Base-by-base conservation (phyloP, 2,329 filamentous ascomycete species). In the Penicillium sp. region DNA sequence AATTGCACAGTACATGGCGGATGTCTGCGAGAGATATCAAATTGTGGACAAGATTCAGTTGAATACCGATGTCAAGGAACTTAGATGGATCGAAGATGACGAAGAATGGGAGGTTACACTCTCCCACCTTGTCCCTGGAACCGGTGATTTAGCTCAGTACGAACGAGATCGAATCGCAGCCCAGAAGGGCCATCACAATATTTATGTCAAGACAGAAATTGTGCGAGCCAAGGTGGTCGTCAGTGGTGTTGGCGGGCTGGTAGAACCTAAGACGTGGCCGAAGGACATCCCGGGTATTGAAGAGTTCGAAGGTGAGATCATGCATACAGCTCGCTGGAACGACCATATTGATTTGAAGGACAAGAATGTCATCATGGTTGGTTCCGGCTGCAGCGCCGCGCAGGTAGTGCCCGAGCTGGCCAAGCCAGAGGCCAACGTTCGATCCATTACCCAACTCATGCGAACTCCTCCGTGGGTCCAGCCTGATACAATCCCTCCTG, bases 371-470 rank as follows among this genome's bases (percentile, higher is more conserved):
- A 74, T 86, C 10, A 80, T 86, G 10, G 68, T 86, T 45, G 84
- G 83, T 5, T 84, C 82, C 2, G 84, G 84, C 13, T 86, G 83
- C 65, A 82, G 78, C 62, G 82, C 83, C 3, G 80, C 81, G 15
- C 84, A 86, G 61, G 77, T 86, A 25, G 78, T 86, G 8, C 83
- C 84, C 1, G 66, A 73, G 38, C 71, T 86, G 6, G 76, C 76
- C 3, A 75, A 80, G 42, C 75, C 75, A 23, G 76, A 78, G 10
- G 77, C 76, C 60, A 79, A 78, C 23, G 82, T 79, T 33, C 84
- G 81, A 65, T 81, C 80, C 6, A 79, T 86, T n/a, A 85, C 82
- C 0, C 84, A 86, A 61, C 61, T 86, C 7, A 83, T 86, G 81
- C 74, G 82, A 17, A 81, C 81, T 15, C 81, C 83, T 12, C 83